phyloP scores from a whole-genome alignment of 768 basidiomycete genomes.

The Mycena crocata region DNA sequence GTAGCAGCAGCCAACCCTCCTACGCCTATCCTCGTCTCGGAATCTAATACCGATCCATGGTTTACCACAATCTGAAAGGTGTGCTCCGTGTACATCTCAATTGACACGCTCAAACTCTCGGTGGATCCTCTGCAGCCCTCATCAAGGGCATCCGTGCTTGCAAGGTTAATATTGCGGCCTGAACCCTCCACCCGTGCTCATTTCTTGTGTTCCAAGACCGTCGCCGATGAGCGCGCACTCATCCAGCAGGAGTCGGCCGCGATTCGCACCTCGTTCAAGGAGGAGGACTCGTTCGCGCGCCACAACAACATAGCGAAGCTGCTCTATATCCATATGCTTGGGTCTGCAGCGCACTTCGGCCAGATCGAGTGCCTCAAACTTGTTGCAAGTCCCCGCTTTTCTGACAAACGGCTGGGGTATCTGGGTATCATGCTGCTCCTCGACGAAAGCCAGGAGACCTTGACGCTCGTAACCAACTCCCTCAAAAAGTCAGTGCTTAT shows the following conservation, averaged over 20 bases:
- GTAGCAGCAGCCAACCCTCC: constrained; percentile 12
- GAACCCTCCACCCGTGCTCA: constrained; percentile 37
- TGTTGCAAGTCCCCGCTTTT: constrained; percentile 94
- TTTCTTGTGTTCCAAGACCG: constrained; percentile 69
- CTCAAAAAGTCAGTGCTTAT: constrained; percentile 85
- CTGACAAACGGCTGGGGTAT: constrained; percentile 96
- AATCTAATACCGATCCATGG: constrained; percentile 60
- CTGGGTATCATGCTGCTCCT: constrained; percentile 97
- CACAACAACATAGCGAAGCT: constrained; percentile 98
- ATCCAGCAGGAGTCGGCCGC: constrained; percentile 98
- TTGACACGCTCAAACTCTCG: neutral
- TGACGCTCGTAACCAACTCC: constrained; percentile 97
- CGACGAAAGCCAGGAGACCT: constrained; percentile 97
- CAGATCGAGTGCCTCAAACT: constrained; percentile 98
- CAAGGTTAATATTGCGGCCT: constrained; percentile 70
- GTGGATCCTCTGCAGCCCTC: constrained; percentile 69
- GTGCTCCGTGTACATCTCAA: constrained; percentile 12
- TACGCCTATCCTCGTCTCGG: neutral
- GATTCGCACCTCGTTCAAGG: constrained; percentile 95
- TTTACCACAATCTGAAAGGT: constrained; percentile 91
- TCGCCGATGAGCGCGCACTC: constrained; percentile 96
- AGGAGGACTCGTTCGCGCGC: constrained; percentile 94
- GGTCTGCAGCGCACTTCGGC: constrained; percentile 98
- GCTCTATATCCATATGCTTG: constrained; percentile 98
- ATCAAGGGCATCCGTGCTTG: constrained; percentile 98